Percentiles rank a stretch among this genome's conserved stretches.
phyloP scores from a whole-genome alignment of 306 rosid species.

The Fragaria iinumae region DNA sequence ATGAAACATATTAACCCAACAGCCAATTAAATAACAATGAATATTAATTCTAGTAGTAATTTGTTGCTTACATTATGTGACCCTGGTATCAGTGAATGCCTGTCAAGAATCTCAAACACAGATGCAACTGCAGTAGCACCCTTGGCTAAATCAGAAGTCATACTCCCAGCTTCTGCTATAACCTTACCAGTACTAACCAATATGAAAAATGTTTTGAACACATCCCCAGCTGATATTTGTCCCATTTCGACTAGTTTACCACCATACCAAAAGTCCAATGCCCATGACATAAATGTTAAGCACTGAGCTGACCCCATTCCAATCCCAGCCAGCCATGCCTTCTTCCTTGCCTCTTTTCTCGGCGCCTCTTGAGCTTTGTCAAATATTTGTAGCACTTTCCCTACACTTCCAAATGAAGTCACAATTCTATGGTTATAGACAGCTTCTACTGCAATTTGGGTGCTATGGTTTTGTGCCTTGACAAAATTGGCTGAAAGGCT shows the following conservation, averaged over 20 bases:
- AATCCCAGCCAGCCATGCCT: constrained; percentile 85
- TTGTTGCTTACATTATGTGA: constrained; percentile 42
- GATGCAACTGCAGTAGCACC: constrained; percentile 80
- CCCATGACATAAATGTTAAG: constrained; percentile 94
- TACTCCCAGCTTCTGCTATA: constrained; percentile 98
- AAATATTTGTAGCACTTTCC: constrained; percentile 57
- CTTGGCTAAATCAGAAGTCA: constrained; percentile 94
- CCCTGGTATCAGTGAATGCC: constrained; percentile 62
- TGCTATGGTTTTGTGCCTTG: constrained; percentile 80
- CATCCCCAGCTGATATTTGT: constrained; percentile 82
- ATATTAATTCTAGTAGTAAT: not conserved
- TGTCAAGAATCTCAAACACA: constrained; percentile 82
- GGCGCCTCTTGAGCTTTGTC: constrained; percentile 87
- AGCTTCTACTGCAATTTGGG: constrained; percentile 90
- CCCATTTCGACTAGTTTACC: constrained; percentile 68
- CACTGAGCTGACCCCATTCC: constrained; percentile 99
- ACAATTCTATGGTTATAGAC: constrained; percentile 87
- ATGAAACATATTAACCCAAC: not conserved
- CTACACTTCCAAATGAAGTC: constrained; percentile 65
- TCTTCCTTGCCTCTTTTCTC: constrained; percentile 77
- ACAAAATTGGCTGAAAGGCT: constrained; percentile 62
- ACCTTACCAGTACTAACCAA: constrained; percentile 93
- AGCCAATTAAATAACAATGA: not conserved
- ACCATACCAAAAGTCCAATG: constrained; percentile 97
- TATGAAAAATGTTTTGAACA: constrained; percentile 87